Base-by-base conservation (phyloP, 139 green algal genomes). In the Chlorella ohadii region DNA sequence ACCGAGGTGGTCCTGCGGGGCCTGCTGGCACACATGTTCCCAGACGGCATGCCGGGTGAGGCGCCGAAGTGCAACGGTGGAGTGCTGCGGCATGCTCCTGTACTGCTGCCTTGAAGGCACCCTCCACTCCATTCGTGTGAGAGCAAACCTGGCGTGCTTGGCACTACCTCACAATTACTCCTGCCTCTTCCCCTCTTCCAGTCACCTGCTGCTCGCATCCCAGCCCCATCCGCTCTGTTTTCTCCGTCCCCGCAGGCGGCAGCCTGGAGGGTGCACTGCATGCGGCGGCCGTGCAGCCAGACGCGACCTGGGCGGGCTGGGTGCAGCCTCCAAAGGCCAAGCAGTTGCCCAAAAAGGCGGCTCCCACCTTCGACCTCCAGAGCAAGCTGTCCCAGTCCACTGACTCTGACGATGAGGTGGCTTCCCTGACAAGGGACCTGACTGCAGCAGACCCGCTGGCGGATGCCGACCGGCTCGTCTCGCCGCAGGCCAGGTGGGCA, bases 11-110 rank as follows among this genome's bases (percentile, higher is more conserved):
- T 81, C 71, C 71, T 88, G 59, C 33, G 72, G 25, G 31, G 22
- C 27, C 66, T 84, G 83, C 65, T 83, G 74, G 22, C 20, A 33
- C 34, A 39, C 25, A 23, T 84, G 73, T 22, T 59, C 51, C 51
- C 11, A 22, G 51, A 27, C 1, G 51, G 33, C 13, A 17, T 81
- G 68, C 47, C 19, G 33, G 78, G 78, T 83, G 63, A 6, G 78
- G 13, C 44, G 59, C n/a, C n/a, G n/a, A n/a, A n/a, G n/a, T n/a
- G n/a, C n/a, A n/a, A n/a, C n/a, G n/a, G n/a, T n/a, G n/a, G n/a
- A n/a, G n/a, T n/a, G n/a, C n/a, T n/a, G n/a, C n/a, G n/a, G n/a
- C n/a, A n/a, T n/a, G n/a, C n/a, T n/a, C n/a, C n/a, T n/a, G n/a
- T n/a, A n/a, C n/a, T n/a, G n/a, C n/a, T n/a, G n/a, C n/a, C n/a